Percentiles rank a stretch among this genome's conserved stretches.
phyloP scores from a whole-genome alignment of 129 eudicot genomes.

The Dittrichia graveolens region DNA sequence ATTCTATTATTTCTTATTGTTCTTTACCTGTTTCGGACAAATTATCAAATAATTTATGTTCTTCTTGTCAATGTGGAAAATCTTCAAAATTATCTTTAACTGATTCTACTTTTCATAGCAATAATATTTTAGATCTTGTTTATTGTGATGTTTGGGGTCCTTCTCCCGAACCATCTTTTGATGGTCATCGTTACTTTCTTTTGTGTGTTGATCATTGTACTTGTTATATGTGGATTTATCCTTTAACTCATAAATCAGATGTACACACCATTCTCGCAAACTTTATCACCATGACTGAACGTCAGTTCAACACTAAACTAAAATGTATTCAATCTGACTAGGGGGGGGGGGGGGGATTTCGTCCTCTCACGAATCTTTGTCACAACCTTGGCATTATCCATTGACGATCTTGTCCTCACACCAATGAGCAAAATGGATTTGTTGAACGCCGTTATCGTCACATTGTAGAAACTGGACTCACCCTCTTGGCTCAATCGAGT shows the following conservation, averaged over 20 bases:
- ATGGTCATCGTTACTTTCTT: too few species aligned
- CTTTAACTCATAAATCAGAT: background rate
- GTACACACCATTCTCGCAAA: background rate
- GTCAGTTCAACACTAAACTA: background rate
- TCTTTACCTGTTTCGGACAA: background rate
- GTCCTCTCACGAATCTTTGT: background rate
- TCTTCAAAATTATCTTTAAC: background rate
- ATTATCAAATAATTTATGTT: constrained; percentile 12
- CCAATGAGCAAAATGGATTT: background rate
- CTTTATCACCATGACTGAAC: background rate
- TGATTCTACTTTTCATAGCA: constrained; percentile 8
- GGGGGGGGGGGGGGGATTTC: background rate
- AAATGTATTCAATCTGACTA: background rate
- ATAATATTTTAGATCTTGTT: constrained; percentile 9
- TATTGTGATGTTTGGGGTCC: constrained; percentile 12
- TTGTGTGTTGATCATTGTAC: too few species aligned
- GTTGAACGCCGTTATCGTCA: background rate
- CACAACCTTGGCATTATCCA: constrained; percentile 4
- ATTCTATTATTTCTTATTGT: too few species aligned
- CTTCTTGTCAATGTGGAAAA: constrained; percentile 21
- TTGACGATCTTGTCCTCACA: background rate
- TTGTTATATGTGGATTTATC: background rate
- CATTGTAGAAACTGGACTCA: background rate
- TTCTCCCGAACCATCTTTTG: too few species aligned
- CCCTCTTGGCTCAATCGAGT: background rate